These are phyloP conservation scores for Penicillium egyptiacum DNA, from an alignment of 495 filamentous ascomycete species.

Conservation along the genomic window DNA sequence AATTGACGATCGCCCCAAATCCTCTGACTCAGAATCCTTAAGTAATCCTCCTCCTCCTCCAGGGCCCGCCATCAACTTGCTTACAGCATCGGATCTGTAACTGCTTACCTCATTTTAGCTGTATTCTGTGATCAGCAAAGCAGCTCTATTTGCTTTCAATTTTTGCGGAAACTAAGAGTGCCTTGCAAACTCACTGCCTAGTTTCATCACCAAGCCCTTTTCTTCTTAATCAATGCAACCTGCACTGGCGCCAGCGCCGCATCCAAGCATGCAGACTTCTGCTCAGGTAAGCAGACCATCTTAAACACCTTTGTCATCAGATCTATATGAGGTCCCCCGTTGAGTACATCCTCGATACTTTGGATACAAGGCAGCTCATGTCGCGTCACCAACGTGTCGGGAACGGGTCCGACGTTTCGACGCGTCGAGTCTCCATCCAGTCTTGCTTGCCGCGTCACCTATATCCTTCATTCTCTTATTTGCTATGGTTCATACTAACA, in stretches of 20 bases:
- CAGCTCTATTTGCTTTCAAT: conserved; percentile 19
- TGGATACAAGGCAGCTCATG: not conserved
- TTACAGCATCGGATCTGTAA: conserved; percentile 30
- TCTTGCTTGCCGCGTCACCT: conserved; percentile 14
- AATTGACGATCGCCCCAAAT: conserved; percentile 2
- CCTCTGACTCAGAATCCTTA: conserved; percentile 21
- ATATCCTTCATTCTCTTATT: not conserved
- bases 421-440: conserved; percentile 16
- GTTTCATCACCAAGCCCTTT: conserved; percentile 5
- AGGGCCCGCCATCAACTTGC: conserved; percentile 17
- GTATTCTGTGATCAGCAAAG: conserved; percentile 20
- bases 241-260: conserved; percentile 56
- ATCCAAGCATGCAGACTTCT: conserved; percentile 56
- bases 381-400: not conserved
- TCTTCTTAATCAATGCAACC: conserved; percentile 49
- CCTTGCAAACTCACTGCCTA: conserved; percentile 5
- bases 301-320: conserved; percentile 48
- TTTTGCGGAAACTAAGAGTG: conserved; percentile 13
- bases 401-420: not conserved
- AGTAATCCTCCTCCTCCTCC: conserved; percentile 25
- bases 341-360: conserved; percentile 7
- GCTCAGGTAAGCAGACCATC: conserved; percentile 54
- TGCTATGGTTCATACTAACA: conserved; percentile 17
- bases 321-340: conserved; percentile 27
- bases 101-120: conserved; percentile 47